These are phyloP conservation scores for Conticribra weissflogii DNA, from an alignment of 108 stramenopile species.

Conservation along the genomic window DNA sequence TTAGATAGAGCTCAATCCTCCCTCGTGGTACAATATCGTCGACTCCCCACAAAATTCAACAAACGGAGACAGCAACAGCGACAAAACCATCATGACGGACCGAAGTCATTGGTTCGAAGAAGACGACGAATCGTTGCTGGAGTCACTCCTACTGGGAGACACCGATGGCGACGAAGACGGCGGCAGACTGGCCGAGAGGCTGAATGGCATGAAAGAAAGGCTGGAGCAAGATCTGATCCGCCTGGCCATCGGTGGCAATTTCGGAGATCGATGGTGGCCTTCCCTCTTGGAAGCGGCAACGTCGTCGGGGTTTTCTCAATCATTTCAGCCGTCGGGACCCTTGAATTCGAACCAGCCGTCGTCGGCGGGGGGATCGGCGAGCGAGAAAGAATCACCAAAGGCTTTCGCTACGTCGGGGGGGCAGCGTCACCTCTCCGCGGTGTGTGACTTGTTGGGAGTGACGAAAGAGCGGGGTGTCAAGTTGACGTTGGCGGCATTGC, in stretches of 20 bases:
- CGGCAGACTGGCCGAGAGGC: not conserved
- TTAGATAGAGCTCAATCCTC: too few relatives aligned
- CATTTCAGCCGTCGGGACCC: not conserved
- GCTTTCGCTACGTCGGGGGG: conserved; percentile 59
- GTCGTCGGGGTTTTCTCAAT: conserved; percentile 7
- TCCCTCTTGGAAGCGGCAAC: not conserved
- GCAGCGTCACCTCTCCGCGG: conserved; percentile 46
- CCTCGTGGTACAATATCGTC: too few relatives aligned
- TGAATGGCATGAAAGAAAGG: not conserved
- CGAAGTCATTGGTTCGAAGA: conserved; percentile 2
- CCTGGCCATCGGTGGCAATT: not conserved
- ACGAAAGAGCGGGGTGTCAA: conserved; percentile 41
- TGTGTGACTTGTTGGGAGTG: conserved; percentile 46
- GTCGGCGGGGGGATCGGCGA: not conserved
- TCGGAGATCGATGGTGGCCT: conserved; percentile 23
- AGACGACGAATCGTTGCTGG: not conserved
- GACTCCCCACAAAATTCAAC: too few relatives aligned
- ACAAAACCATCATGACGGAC: not conserved
- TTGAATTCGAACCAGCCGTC: not conserved
- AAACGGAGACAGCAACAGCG: not conserved
- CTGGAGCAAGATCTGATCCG: not conserved
- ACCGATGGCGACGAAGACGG: not conserved
- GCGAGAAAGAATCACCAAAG: conserved; percentile 12
- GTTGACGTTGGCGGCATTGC: conserved; percentile 55
- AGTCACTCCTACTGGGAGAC: not conserved